Evolutionary conservation across 495 filamentous ascomycete species (phyloP).

Genomic region (Parathielavia appendiculata): DNA sequence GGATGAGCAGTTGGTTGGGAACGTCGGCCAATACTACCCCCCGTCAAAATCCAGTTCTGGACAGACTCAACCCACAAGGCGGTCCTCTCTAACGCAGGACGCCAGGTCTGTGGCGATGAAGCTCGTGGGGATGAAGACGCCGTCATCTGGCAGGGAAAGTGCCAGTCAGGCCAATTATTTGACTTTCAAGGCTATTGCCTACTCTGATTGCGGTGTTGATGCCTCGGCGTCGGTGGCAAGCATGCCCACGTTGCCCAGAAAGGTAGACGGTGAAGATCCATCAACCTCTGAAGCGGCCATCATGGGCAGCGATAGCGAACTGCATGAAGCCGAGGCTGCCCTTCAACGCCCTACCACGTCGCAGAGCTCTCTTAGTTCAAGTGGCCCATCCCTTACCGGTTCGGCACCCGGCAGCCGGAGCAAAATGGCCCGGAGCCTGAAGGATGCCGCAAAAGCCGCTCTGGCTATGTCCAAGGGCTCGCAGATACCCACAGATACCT

Average conservation of each 20-base stretch:
- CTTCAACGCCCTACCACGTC: conserved; percentile 19
- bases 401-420: conserved; percentile 16
- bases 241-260: neutral
- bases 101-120: conserved; percentile 30
- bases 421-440: conserved; percentile 26
- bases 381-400: conserved; percentile 16
- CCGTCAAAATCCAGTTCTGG: conserved; percentile 23
- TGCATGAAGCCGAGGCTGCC: neutral
- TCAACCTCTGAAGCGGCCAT: neutral
- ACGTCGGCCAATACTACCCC: conserved; percentile 18
- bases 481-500: neutral
- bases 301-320: neutral
- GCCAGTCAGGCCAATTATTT: conserved; percentile 25
- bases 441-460: conserved; percentile 26
- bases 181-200: conserved; percentile 19
- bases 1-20: conserved; percentile 24
- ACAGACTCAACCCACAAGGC: conserved; percentile 19
- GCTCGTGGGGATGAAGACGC: conserved; percentile 21
- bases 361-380: conserved; percentile 19
- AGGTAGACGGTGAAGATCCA: neutral
- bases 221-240: neutral
- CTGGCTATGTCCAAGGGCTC: conserved; percentile 20
- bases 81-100: conserved; percentile 29
- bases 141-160: conserved; percentile 13
- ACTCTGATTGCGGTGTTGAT: conserved; percentile 6